Base-by-base conservation (phyloP, 768 basidiomycete species). In the Gymnopilus junonius region DNA sequence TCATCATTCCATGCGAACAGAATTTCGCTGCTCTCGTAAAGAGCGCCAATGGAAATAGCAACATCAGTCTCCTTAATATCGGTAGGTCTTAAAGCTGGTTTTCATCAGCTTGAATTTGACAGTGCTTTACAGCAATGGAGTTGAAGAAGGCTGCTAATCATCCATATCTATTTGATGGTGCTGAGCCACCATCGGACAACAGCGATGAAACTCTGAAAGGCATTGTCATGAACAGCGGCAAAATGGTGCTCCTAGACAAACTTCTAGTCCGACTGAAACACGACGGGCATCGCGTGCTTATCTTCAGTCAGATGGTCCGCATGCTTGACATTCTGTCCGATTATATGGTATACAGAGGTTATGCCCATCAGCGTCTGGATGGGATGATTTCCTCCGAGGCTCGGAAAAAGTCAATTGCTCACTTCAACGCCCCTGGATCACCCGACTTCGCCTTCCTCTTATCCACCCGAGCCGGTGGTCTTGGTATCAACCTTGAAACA, bases 301-400 rank as follows among this genome's bases (percentile, higher is more conserved):
- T 99, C 70, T 99, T 99, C 83, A 97, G 95, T 71, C 95, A 98
- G 77, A 99, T 99, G 97, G 96, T 99, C 62, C 89, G 97, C 62
- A 94, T 99, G 88, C 84, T 99, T 46, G 97, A 99, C 78, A 99
- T 99, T 74, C 87, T 99, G 70, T 96, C 93, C 67, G 97, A 99
- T 76, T 99, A 98, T 78, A 95, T 99, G 90, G 79, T 80, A 40
- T 80, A 96, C 59, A 85, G 97, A 51, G 92, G 93, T 39, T 99
- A 97, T 71, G 87, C 87, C 64, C 92, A 95, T 77, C 97, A 99
- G 75, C 90, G 97, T 12, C 82, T 99, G 37, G 97, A 99, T 72
- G 97, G 97, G 72, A 91, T 92, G 88, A 94, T 99, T 8, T 84
- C 95, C 2, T 95, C 94, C 4, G 97, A 99, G 55, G 85, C 87